Percentiles rank a stretch among this genome's conserved stretches.
Conservation (phyloP, 148 eudicot species). For the Fagopyrum esculentum region DNA sequence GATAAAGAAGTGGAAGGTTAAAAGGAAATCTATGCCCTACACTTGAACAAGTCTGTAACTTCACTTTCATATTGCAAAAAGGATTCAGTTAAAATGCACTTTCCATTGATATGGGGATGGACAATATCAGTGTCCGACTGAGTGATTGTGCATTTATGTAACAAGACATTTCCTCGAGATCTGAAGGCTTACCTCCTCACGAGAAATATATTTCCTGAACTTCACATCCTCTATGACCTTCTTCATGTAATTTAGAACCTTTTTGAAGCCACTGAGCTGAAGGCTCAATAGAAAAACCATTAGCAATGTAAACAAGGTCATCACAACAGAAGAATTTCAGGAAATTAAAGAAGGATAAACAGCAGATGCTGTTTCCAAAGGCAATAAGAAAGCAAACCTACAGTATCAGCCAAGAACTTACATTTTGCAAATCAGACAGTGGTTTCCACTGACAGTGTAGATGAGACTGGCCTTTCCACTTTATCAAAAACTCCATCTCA, state of each 20-base stretch:
- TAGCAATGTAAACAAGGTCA: neutral
- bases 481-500: slow-evolving; percentile 81
- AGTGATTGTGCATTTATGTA: neutral
- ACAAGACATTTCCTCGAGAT: neutral
- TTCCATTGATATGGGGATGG: neutral
- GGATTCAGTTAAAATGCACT: neutral
- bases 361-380: neutral
- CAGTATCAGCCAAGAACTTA: slow-evolving; percentile 20
- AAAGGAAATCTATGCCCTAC: neutral
- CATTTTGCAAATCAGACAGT: slow-evolving; percentile 73
- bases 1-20: neutral
- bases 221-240: slow-evolving; percentile 74
- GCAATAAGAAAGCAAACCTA: neutral
- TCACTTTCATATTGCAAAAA: neutral
- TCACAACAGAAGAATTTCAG: neutral
- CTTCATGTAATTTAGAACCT: slow-evolving; percentile 88
- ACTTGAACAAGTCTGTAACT: neutral
- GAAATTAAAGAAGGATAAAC: neutral
- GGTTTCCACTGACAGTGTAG: slow-evolving; percentile 91
- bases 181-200: slow-evolving; percentile 65
- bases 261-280: slow-evolving; percentile 98
- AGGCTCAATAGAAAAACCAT: slow-evolving; percentile 10
- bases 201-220: slow-evolving; percentile 76
- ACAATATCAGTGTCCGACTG: neutral
- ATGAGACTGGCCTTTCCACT: slow-evolving; percentile 99